These are phyloP conservation scores for Wallemia mellicola DNA, from an alignment of 1,284 basidiomycete genomes.

Conservation along the genomic window DNA sequence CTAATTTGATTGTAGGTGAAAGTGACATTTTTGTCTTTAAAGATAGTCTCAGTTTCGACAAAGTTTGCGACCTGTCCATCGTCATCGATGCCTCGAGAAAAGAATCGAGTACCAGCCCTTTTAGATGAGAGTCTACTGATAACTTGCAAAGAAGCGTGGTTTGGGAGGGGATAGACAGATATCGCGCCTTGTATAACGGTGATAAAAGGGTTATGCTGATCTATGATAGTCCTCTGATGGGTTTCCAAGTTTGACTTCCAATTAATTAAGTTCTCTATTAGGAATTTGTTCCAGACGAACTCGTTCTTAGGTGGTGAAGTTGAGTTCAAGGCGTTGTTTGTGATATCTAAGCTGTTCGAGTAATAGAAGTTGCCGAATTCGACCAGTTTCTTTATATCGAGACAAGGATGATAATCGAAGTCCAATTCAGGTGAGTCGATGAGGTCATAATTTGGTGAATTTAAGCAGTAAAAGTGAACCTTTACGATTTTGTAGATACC, in stretches of 20 bases:
- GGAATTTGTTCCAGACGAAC: constrained; percentile 24
- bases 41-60: constrained; percentile 82
- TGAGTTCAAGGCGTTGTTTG: constrained; percentile 30
- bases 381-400: constrained; percentile 65
- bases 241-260: constrained; percentile 63
- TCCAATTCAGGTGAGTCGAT: constrained; percentile 11
- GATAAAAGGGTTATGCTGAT: constrained; percentile 10
- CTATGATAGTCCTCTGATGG: constrained; percentile 48
- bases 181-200: constrained; percentile 76
- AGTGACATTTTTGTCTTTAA: constrained; percentile 51
- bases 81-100: constrained; percentile 88
- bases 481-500: background rate
- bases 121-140: constrained; percentile 77
- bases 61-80: constrained; percentile 93
- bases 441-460: background rate
- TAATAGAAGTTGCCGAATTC: constrained; percentile 84
- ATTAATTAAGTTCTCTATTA: constrained; percentile 50
- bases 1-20: constrained; percentile 78
- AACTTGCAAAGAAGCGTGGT: constrained; percentile 42
- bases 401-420: constrained; percentile 62
- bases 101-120: constrained; percentile 85
- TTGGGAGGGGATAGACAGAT: constrained; percentile 31
- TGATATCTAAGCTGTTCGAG: constrained; percentile 49
- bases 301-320: constrained; percentile 23
- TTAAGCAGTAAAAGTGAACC: background rate